phyloP scores from a whole-genome alignment of 495 filamentous ascomycete species.

The Aspergillus baeticus region DNA sequence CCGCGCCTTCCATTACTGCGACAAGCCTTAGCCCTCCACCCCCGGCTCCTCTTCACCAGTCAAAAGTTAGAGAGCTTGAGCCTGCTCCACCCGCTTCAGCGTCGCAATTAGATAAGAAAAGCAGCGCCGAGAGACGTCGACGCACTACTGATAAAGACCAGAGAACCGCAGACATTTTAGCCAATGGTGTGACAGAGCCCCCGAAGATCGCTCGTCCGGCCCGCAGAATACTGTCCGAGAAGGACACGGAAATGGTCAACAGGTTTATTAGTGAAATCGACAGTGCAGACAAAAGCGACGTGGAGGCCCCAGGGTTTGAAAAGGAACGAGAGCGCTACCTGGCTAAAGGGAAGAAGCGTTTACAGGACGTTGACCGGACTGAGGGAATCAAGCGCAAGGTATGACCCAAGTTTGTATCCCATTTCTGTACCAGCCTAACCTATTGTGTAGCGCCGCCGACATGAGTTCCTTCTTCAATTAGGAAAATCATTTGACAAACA shows the following conservation, averaged over 20 bases:
- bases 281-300: constrained; percentile 60
- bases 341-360: constrained; percentile 57
- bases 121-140: constrained; percentile 24
- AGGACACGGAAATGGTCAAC: constrained; percentile 68
- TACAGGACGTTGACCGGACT: constrained; percentile 53
- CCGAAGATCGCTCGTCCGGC: constrained; percentile 28
- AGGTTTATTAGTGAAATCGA: constrained; percentile 67
- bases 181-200: constrained; percentile 33
- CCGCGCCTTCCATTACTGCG: constrained; percentile 22
- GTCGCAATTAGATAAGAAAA: constrained; percentile 34
- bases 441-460: constrained; percentile 53
- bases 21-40: constrained; percentile 18
- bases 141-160: constrained; percentile 45
- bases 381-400: constrained; percentile 61
- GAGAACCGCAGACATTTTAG: constrained; percentile 40
- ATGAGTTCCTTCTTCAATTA: constrained; percentile 46
- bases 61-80: constrained; percentile 28
- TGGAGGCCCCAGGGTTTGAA: constrained; percentile 64
- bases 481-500: constrained; percentile 53
- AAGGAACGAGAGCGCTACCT: constrained; percentile 53
- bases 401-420: constrained; percentile 21
- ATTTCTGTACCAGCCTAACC: constrained; percentile 12
- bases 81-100: constrained; percentile 22
- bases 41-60: constrained; percentile 9
- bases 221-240: constrained; percentile 54